Evolutionary conservation across 2,329 filamentous ascomycete genomes (phyloP), one percentile per base, ranked within the genome.

Genomic region (Aspergillus awamori): DNA sequence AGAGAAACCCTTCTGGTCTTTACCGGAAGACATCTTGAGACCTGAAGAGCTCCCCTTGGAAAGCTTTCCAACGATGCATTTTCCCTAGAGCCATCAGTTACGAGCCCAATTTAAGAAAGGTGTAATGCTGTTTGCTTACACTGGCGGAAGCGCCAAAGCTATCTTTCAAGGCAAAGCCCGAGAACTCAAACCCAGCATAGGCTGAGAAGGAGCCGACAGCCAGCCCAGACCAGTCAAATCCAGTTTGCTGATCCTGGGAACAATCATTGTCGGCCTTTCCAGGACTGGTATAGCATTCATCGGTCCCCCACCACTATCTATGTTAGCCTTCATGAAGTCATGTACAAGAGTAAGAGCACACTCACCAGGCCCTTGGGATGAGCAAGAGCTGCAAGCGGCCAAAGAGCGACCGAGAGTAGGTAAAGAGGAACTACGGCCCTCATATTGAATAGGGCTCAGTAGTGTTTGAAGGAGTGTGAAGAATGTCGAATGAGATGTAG

Each of bases 221-320:
- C 24, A 96, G 83, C 65, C 85, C 84, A 26, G 77, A 77, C 86
- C 90, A 97, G 81, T 89, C 80, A 76, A 90, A 95, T 53, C 92
- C 93, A 22, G 71, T 67, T 65, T 84, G 78, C 80, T 96, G 91
- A 67, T 87, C 77, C n/a, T 84, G 75, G 61, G 84, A 87, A 79
- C 94, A 97, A 70, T 89, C 79, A 81, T 95, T 95, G 81, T 92
- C 81, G 72, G 84, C 87, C 83, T 91, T 92, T 61, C 80, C 79
- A 11, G 92, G 92, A 76, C 83, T 89, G 53, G 82, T 81, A 83
- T 87, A 96, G 62, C 82, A 76, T 52, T 76, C 70, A 58, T 82
- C 80, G 65, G 81, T 77, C 61, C 79, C 77, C 82, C 85, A 88
- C 69, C 75, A 74, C 71, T 77, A 65, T 5, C 54, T 28, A 59